Evolutionary conservation across 805 yeast species (phyloP), one percentile per base, ranked within the genome.

Genomic region (Candida sithepensis): DNA sequence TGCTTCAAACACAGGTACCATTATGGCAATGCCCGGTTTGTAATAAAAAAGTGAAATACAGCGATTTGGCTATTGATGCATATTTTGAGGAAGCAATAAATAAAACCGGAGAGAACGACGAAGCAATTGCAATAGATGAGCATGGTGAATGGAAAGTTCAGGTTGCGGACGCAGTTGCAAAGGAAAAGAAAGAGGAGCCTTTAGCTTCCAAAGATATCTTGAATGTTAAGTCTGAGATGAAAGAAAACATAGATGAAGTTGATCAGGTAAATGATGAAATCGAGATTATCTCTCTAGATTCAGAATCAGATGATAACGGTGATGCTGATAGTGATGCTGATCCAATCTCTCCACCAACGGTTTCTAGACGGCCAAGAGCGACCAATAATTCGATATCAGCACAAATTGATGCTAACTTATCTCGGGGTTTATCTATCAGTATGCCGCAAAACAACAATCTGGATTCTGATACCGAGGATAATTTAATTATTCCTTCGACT

Each of bases 1-100:
- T 81, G 58, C 73, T 90, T 39, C 98, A 92, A 63, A 72, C 73
- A 46, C 92, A 85, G 60, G 79, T 86, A 0, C 85, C 96, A 0
- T 79, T 87, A 0, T 92, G 97, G 97, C 69, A 69, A 44, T 94
- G 99, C 60, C 97, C 97, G 0, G 74, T 88, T 3, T 94, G 99
- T 62, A 78, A 77, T 51, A 69, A 66, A 4, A 60, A 60, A 2
- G 67, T 88, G 2, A 66, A 71, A 2, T 68, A 82, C 14, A 75
- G 75, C 14, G 84, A 83, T 51, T 62, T 94, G 45, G 82, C 85
- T 0, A 70, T 90, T 0, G 89, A 88, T 54, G 96, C 88, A 51
- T 92, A 81, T 60, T 78, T 88, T 42, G 59, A 64, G 38, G 85
- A 84, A 13, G 80, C 92, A 42, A 59, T 92, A 19, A 60, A 72